A percentile compares a stretch with the other conserved stretches of the same genome.
Conservation (phyloP, 176 grass and related monocot genomes). For the Hsuehochloa calcarea region DNA sequence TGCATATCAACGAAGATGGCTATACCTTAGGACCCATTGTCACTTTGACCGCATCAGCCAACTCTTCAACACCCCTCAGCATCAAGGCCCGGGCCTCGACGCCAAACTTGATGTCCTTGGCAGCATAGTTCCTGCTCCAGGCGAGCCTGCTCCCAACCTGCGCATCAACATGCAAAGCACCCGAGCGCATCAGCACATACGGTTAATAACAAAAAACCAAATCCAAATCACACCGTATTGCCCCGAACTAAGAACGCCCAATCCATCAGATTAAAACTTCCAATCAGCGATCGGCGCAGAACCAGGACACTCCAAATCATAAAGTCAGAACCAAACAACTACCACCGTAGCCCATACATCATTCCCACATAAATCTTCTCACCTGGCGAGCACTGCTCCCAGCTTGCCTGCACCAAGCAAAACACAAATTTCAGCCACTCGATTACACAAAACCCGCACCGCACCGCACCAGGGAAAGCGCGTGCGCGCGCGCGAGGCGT, state of each 20-base stretch:
- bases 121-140: slow-evolving; percentile 88
- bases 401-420: slow-evolving; percentile 48
- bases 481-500: not conserved
- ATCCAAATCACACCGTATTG: not conserved
- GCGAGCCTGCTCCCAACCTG: slow-evolving; percentile 75
- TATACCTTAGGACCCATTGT: slow-evolving; percentile 96
- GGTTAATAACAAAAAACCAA: not conserved
- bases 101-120: slow-evolving; percentile 92
- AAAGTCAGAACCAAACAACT: not conserved
- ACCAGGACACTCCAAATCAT: not conserved
- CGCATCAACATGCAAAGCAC: slow-evolving; percentile 7
- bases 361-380: not conserved
- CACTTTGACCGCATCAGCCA: slow-evolving; percentile 88
- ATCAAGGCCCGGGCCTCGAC: slow-evolving; percentile 88
- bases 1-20: not conserved
- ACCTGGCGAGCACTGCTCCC: slow-evolving; percentile 57
- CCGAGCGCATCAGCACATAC: not conserved
- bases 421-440: slow-evolving; percentile 27
- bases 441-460: not conserved
- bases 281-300: not conserved
- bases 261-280: not conserved
- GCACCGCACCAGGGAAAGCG: not conserved
- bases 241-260: not conserved
- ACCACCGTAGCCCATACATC: not conserved
- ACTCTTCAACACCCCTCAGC: slow-evolving; percentile 83